Evolutionary conservation across 495 filamentous ascomycete genomes (phyloP), one percentile per base, ranked within the genome.

Genomic region (Gamarada debralockiae): DNA sequence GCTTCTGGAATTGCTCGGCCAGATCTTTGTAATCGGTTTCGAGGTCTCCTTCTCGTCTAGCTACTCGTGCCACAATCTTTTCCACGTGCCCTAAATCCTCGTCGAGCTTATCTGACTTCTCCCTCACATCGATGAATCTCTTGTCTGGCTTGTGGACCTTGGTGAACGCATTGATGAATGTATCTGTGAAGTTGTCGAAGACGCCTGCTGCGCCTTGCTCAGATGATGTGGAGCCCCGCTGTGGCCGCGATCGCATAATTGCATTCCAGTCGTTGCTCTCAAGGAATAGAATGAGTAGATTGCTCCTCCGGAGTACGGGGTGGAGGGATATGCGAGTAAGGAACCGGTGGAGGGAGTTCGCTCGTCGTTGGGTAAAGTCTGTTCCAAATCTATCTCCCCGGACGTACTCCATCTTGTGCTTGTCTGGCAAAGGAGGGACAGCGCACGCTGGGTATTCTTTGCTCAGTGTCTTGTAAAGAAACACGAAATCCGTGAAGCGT

Each of bases 401-500:
- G 31, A 97, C 95, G 62, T 97, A 96, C 62, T 93, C 89, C 88
- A 98, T 93, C 66, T 95, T 95, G 76, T 97, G 92, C 72, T 98
- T 98, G 68, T 97, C 93, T 40, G 93, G 93, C 52, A 97, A 75
- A 42, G 93, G 93, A 34, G 93, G 93, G 12, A 98, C 91, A 37
- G 93, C 95, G 71, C 83, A 90, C 65, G 85, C 86, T 27, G 90
- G 90, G 62, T 90, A 97, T 63, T 97, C 89, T 59, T 82, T 81
- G 48, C 75, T 83, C 36, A 98, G 81, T 24, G 82, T 83, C 68
- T 96, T 97, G 77, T 88, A 96, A 50, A 98, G 83, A 65, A 96
- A 98, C 55, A 95, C 86, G 66, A 98, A 98, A 69, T 98, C 93
- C 50, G 91, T 96, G 67, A 96, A 98, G 57, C 93, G 86, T 54